Base-by-base conservation (phyloP, 2,329 filamentous ascomycete genomes). In the Scorias spongiosa region DNA sequence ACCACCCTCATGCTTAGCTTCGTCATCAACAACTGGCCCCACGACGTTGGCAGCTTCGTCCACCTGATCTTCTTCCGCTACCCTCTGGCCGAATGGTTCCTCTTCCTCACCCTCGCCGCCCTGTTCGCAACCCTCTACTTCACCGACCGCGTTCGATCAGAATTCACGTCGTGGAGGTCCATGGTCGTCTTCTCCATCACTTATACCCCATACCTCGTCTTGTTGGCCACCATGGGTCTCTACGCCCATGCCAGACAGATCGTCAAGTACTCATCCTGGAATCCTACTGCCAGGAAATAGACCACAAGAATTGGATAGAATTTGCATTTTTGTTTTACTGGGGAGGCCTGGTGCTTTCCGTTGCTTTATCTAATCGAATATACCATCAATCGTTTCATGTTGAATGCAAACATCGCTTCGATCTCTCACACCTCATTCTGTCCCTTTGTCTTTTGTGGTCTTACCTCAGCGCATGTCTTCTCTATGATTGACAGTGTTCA, bases 61-160 rank as follows among this genome's bases (percentile, higher is more conserved):
- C 58, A 56, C 11, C 52, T 70, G 7, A 54, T 70, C 28, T 71
- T 69, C 54, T 70, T 70, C 49, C 63, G 67, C 37, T 71, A 68
- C 46, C 66, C 67, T 0, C 56, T 69, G 43, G 66, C 67, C 10
- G 61, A 66, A 48, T 71, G 68, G 68, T 62, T 70, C 28, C 45
- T 55, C 20, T 57, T 56, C 44, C 49, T 49, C 12, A 58, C 51
- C 26, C 65, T 68, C 10, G 51, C 66, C 10, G 67, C 65, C 38
- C 50, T 71, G 6, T 44, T 69, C 15, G 61, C 60, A 2, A 70
- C 68, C 3, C 57, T 71, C 5, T 67, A 61, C 51, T 68, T 71
- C 44, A 70, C 68, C 2, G 61, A 65, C 40, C 58, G 59, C 29
- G 63, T 68, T 15, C 60, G 66, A 39, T 69, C 66, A 1, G 68